Percentiles rank a stretch among this genome's conserved stretches.
These are phyloP conservation scores for Dactylellina drechsleri DNA, from an alignment of 2,329 filamentous ascomycete species.

Conservation along the genomic window DNA sequence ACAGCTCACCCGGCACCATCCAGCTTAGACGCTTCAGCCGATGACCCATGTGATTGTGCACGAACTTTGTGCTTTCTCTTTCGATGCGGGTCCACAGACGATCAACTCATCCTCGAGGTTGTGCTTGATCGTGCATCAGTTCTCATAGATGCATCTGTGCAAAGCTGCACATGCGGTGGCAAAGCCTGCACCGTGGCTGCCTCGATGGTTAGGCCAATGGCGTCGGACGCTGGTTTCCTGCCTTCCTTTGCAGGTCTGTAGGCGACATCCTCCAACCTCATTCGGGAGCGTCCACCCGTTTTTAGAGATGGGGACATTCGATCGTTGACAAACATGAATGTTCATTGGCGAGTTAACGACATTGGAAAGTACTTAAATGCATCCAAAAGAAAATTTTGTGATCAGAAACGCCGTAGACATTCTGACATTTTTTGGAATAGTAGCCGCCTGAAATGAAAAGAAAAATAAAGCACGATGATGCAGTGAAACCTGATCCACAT, in stretches of 20 bases:
- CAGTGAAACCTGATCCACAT: constrained; percentile 45
- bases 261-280: constrained; percentile 53
- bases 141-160: constrained; percentile 15
- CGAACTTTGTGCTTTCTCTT: constrained; percentile 16
- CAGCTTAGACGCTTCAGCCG: constrained; percentile 51
- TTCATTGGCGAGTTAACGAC: constrained; percentile 27
- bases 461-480: neutral
- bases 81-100: constrained; percentile 20
- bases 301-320: constrained; percentile 23
- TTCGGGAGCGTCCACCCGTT: constrained; percentile 49
- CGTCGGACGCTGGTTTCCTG: constrained; percentile 24
- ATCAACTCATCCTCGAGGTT: constrained; percentile 20
- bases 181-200: constrained; percentile 37
- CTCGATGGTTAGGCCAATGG: constrained; percentile 35
- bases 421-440: constrained; percentile 9
- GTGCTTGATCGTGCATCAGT: constrained; percentile 24
- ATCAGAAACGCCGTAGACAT: constrained; percentile 44
- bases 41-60: constrained; percentile 49
- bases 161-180: constrained; percentile 37
- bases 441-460: constrained; percentile 38
- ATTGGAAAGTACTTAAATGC: constrained; percentile 30
- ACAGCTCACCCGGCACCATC: constrained; percentile 24
- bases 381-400: constrained; percentile 6
- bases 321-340: constrained; percentile 5
- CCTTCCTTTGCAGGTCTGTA: constrained; percentile 44